A percentile compares a stretch with the other conserved stretches of the same genome.
These are phyloP conservation scores for Penicillium sp. DNA, from an alignment of 2,329 filamentous ascomycete genomes.

Conservation along the genomic window DNA sequence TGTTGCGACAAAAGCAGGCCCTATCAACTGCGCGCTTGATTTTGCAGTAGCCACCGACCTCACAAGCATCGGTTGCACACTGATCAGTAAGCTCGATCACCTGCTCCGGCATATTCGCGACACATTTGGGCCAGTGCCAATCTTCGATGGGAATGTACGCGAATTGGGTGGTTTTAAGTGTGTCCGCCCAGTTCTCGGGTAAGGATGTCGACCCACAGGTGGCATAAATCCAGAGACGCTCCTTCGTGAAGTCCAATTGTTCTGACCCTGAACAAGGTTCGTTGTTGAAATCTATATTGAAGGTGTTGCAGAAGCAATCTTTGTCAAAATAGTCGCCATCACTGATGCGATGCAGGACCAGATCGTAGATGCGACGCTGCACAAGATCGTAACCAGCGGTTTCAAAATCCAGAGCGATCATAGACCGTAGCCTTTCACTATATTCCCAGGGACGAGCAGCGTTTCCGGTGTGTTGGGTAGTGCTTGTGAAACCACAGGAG, in stretches of 20 bases:
- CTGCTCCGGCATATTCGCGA: neutral
- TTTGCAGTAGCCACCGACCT: neutral
- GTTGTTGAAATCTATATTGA: neutral
- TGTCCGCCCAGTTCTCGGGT: neutral
- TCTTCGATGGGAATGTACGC: neutral
- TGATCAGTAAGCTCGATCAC: neutral
- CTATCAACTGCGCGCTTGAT: neutral
- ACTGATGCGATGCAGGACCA: neutral
- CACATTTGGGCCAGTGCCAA: neutral
- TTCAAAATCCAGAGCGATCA: neutral
- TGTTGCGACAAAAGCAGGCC: neutral
- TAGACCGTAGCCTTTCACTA: neutral
- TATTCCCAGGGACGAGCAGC: neutral
- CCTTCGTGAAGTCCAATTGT: neutral
- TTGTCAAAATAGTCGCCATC: neutral
- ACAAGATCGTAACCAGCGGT: neutral
- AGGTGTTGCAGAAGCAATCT: neutral
- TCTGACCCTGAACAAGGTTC: neutral
- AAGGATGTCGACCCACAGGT: neutral
- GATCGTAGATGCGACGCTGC: neutral
- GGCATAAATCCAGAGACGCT: neutral
- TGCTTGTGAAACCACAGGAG: neutral
- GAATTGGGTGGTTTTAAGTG: neutral
- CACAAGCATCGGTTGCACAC: constrained; percentile 1
- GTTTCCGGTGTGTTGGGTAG: neutral